Percentiles rank a stretch among this genome's conserved stretches.
These are phyloP conservation scores for peach (Prunus persica) DNA, from an alignment of 306 rosid species.

Conservation along the genomic window Prunus_persica_NCBIv2 NC_034012.1:12095501-12096000, in stretches of 20 bases:
- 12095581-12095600: not conserved
- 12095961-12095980: not conserved
- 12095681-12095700: not conserved
- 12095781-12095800: not conserved
- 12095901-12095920: not conserved
- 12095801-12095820: not conserved
- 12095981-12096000: not conserved
- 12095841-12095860: not conserved
- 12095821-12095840: not conserved
- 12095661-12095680: not conserved
- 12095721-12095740: not conserved
- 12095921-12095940: not conserved
- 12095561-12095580: not conserved
- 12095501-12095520: not conserved
- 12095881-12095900: not conserved
- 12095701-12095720: not conserved
- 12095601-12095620: not conserved
- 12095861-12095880: not conserved
- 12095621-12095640: not conserved
- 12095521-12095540: not conserved
- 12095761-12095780: not conserved
- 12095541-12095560: not conserved
- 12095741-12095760: not conserved
- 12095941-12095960: not conserved
- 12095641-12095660: not conserved